Evolutionary conservation across 179 eudicot species (phyloP).

Genomic region (Sideroxylon spinosum): DNA sequence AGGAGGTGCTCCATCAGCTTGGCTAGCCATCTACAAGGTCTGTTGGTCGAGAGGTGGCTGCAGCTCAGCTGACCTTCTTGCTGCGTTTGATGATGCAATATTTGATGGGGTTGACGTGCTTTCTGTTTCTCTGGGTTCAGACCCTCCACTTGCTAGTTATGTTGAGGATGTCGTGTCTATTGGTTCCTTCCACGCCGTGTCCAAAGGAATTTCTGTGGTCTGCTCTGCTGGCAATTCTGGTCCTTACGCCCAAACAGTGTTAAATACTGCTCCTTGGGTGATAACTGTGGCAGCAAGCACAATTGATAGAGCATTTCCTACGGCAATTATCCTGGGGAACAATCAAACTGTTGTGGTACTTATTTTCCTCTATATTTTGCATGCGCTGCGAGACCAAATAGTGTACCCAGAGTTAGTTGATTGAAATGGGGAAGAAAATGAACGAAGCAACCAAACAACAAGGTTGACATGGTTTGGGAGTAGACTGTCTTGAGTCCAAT

Average conservation of each 20-base stretch:
- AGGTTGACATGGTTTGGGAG: neutral
- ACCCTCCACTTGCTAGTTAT: slow-evolving; percentile 25
- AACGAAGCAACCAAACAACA: neutral
- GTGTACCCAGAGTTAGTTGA: neutral
- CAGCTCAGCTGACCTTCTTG: slow-evolving; percentile 38
- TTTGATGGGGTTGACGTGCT: slow-evolving; percentile 47
- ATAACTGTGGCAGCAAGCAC: slow-evolving; percentile 55
- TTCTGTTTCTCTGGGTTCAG: slow-evolving; percentile 40
- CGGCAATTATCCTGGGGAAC: slow-evolving; percentile 37
- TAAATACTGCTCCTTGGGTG: slow-evolving; percentile 52
- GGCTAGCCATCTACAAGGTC: slow-evolving; percentile 51
- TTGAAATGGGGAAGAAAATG: too few relatives aligned
- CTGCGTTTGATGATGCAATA: slow-evolving; percentile 57
- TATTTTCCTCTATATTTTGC: neutral
- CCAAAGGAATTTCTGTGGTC: slow-evolving; percentile 40
- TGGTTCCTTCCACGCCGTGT: slow-evolving; percentile 47
- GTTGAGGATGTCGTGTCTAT: slow-evolving; percentile 30
- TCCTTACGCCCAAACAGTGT: slow-evolving; percentile 31
- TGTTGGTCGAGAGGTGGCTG: slow-evolving; percentile 41
- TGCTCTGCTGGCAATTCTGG: slow-evolving; percentile 55
- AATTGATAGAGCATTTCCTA: slow-evolving; percentile 41
- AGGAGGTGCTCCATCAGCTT: slow-evolving; percentile 56
- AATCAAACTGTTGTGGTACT: slow-evolving; percentile 37
- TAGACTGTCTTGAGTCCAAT: neutral
- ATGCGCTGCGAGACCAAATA: neutral